Evolutionary conservation across 2,329 filamentous ascomycete genomes (phyloP).

Genomic region (Diaporthe vexans): DNA sequence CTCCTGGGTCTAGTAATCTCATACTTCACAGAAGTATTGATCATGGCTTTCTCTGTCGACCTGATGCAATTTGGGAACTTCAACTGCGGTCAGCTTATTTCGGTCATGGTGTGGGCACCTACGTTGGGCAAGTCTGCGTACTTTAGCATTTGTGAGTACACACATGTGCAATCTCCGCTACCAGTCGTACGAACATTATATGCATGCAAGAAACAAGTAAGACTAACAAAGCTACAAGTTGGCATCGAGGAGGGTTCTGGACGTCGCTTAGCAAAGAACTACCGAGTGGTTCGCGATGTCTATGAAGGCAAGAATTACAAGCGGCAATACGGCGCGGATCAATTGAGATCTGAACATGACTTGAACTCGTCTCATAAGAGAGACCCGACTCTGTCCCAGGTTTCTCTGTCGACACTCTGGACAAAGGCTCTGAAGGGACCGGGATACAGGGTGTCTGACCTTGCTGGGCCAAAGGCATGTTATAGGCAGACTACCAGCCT

Average conservation of each 20-base stretch:
- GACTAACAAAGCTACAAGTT: not conserved
- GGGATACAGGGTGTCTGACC: too few relatives aligned
- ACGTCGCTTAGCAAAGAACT: conserved; percentile 5
- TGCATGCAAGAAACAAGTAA: not conserved
- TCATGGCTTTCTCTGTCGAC: not conserved
- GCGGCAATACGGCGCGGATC: not conserved
- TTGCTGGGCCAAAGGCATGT: not conserved
- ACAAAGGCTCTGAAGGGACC: not conserved
- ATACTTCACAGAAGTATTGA: not conserved
- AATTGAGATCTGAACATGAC: not conserved
- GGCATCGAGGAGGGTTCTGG: not conserved
- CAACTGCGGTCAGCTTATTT: not conserved
- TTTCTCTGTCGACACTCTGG: not conserved
- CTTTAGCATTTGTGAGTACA: not conserved
- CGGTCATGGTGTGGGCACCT: not conserved
- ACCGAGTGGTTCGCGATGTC: not conserved
- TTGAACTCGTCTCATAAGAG: too few relatives aligned
- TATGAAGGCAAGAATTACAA: not conserved
- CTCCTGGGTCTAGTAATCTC: not conserved
- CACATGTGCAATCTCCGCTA: not conserved
- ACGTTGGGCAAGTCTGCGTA: not conserved
- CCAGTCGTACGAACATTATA: too few relatives aligned
- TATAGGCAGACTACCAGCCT: not conserved
- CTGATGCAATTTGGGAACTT: not conserved
- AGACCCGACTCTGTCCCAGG: not conserved